Base-by-base conservation (phyloP, 441 rosid species). In the Jatropha multifida region DNA sequence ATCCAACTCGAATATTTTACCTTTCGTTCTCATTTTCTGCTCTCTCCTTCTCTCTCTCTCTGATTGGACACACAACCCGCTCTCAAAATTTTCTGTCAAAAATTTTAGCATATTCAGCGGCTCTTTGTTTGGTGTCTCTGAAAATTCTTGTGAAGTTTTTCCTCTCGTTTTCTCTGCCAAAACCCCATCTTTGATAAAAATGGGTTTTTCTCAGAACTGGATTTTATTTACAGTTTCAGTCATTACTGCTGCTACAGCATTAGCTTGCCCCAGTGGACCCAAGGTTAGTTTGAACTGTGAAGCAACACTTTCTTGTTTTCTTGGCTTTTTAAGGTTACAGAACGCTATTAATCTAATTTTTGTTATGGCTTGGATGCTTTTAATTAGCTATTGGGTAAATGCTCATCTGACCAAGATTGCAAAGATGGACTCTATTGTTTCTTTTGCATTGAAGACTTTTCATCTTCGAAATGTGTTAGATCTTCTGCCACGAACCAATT, bases 331-430 rank as follows among this genome's bases (percentile, higher is more conserved):
- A 3, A 56, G 27, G 11, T 56, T n/a, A 2, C 6, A 8, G 18
- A 7, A n/a, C 4, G n/a, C 7, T 2, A 0, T 11, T 62, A 59
- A 0, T 70, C 11, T 63, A 1, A 70, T 78, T 59, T 11, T 17
- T 18, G 5, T 55, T 26, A n/a, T 12, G 8, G 18, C 26, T 71
- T 27, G 12, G 52, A 38, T 62, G 62, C 7, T 48, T 49, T 15
- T 84, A 44, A 44, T 72, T 49, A 90, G 94, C 78, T 86, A 41
- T 79, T 83, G 5, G 90, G 88, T 23, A 71, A 74, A 66, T 94
- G 97, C 76, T 86, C 88, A 0, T 82, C 84, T 2, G 85, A 92
- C 65, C 77, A 79, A 76, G 97, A 94, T 55, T 94, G 98, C 58
- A 85, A 41, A 54, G 84, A 75, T 9, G 94, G 96, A 41, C 87